These are phyloP conservation scores for Solanum corneliomulleri DNA, from an alignment of 257 asterid genomes.

Conservation along the genomic window DNA sequence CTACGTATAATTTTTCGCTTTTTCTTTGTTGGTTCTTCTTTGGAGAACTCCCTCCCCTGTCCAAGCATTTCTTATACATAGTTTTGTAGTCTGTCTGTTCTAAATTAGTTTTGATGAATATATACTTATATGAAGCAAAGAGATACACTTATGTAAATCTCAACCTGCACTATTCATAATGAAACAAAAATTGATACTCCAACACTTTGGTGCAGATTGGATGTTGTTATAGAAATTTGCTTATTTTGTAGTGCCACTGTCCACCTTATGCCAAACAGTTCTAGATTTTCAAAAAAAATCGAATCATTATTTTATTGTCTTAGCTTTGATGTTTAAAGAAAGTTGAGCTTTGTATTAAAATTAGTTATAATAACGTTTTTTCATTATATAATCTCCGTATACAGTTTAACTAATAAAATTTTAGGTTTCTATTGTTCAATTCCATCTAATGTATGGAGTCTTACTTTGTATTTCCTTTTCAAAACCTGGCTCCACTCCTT, in stretches of 20 bases:
- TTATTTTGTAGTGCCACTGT: background rate
- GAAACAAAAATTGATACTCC: background rate
- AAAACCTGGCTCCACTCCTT: too few species aligned
- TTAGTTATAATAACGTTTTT: background rate
- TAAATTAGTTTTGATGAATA: background rate
- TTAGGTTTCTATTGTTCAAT: background rate
- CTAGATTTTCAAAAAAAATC: background rate
- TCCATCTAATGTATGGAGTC: background rate
- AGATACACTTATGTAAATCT: background rate
- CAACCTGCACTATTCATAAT: background rate
- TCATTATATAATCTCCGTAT: background rate
- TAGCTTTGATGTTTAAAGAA: background rate
- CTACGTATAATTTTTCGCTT: background rate
- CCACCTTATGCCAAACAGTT: background rate
- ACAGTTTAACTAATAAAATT: background rate
- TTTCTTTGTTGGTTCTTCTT: slow-evolving; percentile 18
- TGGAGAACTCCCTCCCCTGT: slow-evolving; percentile 25
- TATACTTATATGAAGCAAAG: background rate
- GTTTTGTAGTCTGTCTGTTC: background rate
- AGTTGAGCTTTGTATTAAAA: background rate
- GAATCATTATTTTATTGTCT: background rate
- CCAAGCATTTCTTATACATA: slow-evolving; percentile 13
- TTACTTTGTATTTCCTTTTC: too few species aligned
- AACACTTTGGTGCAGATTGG: background rate
- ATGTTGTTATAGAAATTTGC: background rate